Conservation (phyloP, 441 rosid species). For the Erysimum pusillum region DNA sequence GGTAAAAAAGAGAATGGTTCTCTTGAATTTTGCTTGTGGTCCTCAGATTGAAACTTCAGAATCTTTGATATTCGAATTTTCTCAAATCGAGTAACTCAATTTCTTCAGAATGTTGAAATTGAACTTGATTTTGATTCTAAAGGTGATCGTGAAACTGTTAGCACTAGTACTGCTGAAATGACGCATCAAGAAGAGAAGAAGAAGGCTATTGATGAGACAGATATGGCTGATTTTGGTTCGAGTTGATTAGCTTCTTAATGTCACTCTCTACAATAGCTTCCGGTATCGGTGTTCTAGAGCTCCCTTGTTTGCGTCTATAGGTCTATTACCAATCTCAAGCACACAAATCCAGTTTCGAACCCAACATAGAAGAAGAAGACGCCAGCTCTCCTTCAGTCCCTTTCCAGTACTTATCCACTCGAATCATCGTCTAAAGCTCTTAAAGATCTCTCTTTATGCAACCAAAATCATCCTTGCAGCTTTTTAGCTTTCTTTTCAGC, state of each 20-base stretch:
- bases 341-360: slow-evolving; percentile 36
- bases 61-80: neutral
- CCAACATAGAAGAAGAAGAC: slow-evolving; percentile 52
- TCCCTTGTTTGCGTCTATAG: slow-evolving; percentile 49
- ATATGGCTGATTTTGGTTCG: too few species aligned
- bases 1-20: too few species aligned
- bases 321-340: slow-evolving; percentile 36
- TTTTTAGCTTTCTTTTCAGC: too few species aligned
- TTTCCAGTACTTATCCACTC: slow-evolving; percentile 36
- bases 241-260: slow-evolving; percentile 36
- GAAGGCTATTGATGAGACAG: too few species aligned
- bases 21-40: slow-evolving; percentile 4
- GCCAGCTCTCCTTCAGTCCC: slow-evolving; percentile 30
- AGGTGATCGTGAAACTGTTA: too few species aligned
- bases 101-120: too few species aligned
- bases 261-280: slow-evolving; percentile 42
- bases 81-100: too few species aligned
- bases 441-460: too few species aligned
- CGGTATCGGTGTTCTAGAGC: slow-evolving; percentile 42
- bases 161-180: too few species aligned
- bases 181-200: too few species aligned
- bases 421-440: slow-evolving; percentile 38
- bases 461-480: too few species aligned
- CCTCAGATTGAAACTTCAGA: slow-evolving; percentile 4
- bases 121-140: too few species aligned